phyloP scores from a whole-genome alignment of 257 asterid genomes.

The Striga asiatica region DNA sequence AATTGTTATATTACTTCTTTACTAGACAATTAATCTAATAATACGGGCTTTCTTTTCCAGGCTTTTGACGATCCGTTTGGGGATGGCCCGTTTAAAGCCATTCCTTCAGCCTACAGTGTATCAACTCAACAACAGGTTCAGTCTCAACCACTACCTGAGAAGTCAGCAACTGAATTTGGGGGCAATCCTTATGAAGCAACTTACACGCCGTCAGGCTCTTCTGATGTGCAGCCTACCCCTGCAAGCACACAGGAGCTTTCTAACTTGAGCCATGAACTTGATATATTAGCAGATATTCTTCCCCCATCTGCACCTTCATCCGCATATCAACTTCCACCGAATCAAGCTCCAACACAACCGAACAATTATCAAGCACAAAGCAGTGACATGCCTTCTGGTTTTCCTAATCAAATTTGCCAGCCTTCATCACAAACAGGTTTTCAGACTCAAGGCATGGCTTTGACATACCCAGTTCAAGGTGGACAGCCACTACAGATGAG shows the following conservation, averaged over 20 bases:
- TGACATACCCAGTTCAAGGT: constrained; percentile 30
- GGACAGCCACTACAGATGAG: constrained; percentile 38
- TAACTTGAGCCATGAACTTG: constrained; percentile 36
- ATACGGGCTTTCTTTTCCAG: constrained; percentile 34
- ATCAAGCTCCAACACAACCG: no score
- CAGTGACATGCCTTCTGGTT: constrained; percentile 29
- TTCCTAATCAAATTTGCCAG: constrained; percentile 46
- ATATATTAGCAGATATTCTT: constrained; percentile 89
- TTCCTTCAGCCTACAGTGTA: constrained; percentile 31
- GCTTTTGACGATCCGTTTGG: constrained; percentile 92
- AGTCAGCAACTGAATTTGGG: constrained; percentile 30
- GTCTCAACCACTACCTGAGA: constrained; percentile 31
- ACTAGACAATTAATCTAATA: not conserved
- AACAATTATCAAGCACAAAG: constrained; percentile 30
- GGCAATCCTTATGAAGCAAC: constrained; percentile 27
- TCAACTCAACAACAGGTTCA: constrained; percentile 30
- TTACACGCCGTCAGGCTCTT: constrained; percentile 23
- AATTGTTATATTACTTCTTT: not conserved
- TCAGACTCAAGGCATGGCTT: constrained; percentile 26
- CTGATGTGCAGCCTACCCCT: no score
- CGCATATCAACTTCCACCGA: constrained; percentile 30
- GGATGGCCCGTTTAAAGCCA: constrained; percentile 84
- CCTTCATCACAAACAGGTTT: constrained; percentile 27
- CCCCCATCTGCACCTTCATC: constrained; percentile 56
- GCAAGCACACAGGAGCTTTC: constrained; percentile 42